These are phyloP conservation scores for Epichloe festucae DNA, from an alignment of 2,329 filamentous ascomycete genomes.

Conservation along the genomic window DNA sequence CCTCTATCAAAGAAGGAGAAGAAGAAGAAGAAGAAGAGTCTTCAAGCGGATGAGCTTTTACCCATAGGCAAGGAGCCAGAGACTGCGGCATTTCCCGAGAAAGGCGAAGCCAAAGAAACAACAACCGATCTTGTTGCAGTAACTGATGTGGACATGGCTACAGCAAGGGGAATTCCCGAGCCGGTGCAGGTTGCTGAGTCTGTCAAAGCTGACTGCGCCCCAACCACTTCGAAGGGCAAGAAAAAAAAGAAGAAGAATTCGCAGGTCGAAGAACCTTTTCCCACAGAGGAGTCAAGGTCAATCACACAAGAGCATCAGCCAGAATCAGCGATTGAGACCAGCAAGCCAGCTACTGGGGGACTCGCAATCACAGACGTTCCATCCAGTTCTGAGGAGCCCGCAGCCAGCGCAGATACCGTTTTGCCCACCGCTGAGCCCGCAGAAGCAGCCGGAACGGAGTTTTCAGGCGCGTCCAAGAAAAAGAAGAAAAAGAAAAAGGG, in stretches of 20 bases:
- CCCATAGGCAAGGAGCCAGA: background rate
- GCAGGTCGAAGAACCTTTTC: background rate
- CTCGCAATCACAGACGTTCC: background rate
- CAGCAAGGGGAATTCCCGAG: background rate
- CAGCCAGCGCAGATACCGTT: background rate
- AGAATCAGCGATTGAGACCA: background rate
- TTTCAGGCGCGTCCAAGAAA: constrained; percentile 4
- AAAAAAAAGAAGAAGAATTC: constrained; percentile 7
- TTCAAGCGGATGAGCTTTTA: constrained; percentile 5
- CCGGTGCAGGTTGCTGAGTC: background rate
- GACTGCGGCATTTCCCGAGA: background rate
- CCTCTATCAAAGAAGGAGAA: constrained; percentile 3
- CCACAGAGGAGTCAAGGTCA: background rate
- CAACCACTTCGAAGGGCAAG: constrained; percentile 5
- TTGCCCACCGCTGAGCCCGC: background rate
- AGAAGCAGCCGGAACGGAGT: background rate
- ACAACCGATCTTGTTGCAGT: background rate
- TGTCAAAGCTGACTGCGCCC: background rate
- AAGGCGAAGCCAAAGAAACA: background rate
- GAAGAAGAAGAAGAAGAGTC: constrained; percentile 11
- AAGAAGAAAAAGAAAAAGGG: constrained; percentile 17
- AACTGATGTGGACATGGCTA: background rate
- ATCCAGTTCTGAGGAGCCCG: background rate
- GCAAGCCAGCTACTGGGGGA: background rate
- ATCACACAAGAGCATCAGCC: background rate